A percentile compares a stretch with the other conserved stretches of the same genome.
phyloP scores from a whole-genome alignment of 2,329 filamentous ascomycete genomes.

The Clonostachys chloroleuca region DNA sequence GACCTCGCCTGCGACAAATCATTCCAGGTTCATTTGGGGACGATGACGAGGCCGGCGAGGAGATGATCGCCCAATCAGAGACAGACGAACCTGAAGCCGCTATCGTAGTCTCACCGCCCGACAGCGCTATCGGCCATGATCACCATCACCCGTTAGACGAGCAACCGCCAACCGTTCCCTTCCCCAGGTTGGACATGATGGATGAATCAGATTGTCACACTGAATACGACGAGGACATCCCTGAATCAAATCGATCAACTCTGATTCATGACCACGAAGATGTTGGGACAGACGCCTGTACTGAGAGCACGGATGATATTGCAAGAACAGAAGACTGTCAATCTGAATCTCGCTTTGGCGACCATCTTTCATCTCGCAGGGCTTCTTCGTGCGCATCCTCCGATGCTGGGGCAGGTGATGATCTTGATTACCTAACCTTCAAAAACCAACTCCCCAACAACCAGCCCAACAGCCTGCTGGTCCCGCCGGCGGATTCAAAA shows the following conservation, averaged over 20 bases:
- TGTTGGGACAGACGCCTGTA: conserved; percentile 24
- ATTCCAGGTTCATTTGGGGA: conserved; percentile 24
- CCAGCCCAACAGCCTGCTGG: conserved; percentile 38
- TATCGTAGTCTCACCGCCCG: conserved; percentile 41
- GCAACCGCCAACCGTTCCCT: conserved; percentile 16
- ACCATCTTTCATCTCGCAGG: conserved; percentile 22
- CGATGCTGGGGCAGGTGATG: conserved; percentile 20
- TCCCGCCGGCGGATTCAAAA: conserved; percentile 39
- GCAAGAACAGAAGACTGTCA: conserved; percentile 17
- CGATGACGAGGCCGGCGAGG: conserved; percentile 26
- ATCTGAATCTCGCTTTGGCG: conserved; percentile 17
- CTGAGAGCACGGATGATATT: conserved; percentile 26
- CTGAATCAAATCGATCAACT: neutral
- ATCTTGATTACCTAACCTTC: conserved; percentile 8
- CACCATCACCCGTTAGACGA: conserved; percentile 3
- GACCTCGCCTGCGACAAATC: neutral
- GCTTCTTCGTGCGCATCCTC: conserved; percentile 34
- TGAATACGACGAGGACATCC: conserved; percentile 19
- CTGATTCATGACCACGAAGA: conserved; percentile 21
- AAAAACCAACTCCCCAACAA: conserved; percentile 15
- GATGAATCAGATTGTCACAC: conserved; percentile 32
- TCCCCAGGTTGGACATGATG: conserved; percentile 24
- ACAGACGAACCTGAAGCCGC: conserved; percentile 27
- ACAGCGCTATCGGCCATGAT: conserved; percentile 2
- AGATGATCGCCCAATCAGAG: conserved; percentile 6